Conservation (phyloP, 2,329 filamentous ascomycete species). For the Fusarium anguioides region DNA sequence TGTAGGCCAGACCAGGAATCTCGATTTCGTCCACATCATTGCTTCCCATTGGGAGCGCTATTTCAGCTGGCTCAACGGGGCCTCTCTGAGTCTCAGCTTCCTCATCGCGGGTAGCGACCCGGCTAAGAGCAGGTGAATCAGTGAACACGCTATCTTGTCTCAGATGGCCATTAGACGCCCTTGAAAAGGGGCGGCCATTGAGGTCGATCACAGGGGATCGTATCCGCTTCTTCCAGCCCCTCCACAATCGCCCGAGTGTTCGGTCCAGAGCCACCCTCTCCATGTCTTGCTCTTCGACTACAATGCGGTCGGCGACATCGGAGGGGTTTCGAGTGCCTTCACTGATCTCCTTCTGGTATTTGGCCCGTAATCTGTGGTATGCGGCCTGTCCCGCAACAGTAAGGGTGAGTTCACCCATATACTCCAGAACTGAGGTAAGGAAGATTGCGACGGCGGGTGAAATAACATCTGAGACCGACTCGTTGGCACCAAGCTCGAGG, state of each 20-base stretch:
- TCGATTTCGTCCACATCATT: slow-evolving; percentile 85
- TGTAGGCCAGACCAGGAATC: slow-evolving; percentile 73
- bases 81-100: slow-evolving; percentile 42
- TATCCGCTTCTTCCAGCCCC: slow-evolving; percentile 91
- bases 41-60: slow-evolving; percentile 75
- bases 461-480: slow-evolving; percentile 74
- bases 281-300: slow-evolving; percentile 92
- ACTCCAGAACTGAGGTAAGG: slow-evolving; percentile 92
- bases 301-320: slow-evolving; percentile 71
- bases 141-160: slow-evolving; percentile 52
- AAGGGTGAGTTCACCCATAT: slow-evolving; percentile 90
- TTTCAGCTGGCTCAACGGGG: slow-evolving; percentile 52
- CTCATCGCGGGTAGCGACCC: slow-evolving; percentile 45
- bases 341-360: slow-evolving; percentile 68
- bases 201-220: slow-evolving; percentile 65
- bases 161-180: slow-evolving; percentile 53
- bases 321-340: slow-evolving; percentile 60
- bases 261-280: slow-evolving; percentile 92
- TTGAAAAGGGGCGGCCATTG: slow-evolving; percentile 62
- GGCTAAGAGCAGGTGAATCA: slow-evolving; percentile 50
- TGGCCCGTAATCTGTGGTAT: slow-evolving; percentile 71
- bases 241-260: slow-evolving; percentile 89
- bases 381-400: slow-evolving; percentile 89
- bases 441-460: slow-evolving; percentile 96
- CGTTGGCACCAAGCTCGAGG: slow-evolving; percentile 67